Base-by-base conservation (phyloP, 441 rosid species). In the Pelargonium australe region DNA sequence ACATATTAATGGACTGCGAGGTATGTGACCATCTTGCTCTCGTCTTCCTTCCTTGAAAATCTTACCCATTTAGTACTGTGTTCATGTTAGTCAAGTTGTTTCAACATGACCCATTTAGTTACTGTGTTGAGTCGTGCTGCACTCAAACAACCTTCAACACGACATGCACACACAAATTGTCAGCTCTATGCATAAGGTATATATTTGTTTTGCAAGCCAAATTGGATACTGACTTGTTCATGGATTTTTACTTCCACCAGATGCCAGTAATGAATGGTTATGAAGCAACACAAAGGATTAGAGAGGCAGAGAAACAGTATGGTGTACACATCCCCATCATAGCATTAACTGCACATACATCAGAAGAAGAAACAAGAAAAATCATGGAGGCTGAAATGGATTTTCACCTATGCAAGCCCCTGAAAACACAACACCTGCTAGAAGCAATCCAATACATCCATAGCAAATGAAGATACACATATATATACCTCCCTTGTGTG, bases 1-100 rank as follows among this genome's bases (percentile, higher is more conserved):
- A 70, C 71, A 79, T 92, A 68, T 61, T 92, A 43, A 92, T 90
- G 95, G 98, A 92, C 41, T 90, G 95, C 43, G 77, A 86, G 94
- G 96, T 93, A 83, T 14, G 31, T 20, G 23, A 20, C 23, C 23
- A 20, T 20, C 23, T 20, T 20, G 23, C 0, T 20, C 23, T 20
- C 23, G 1, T 20, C 23, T 20, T 20, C 23, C 23, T 20, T 20
- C 23, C 23, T 20, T 20, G 0, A 20, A 20, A 20, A 20, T 20
- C 23, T 0, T 0, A 20, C 23, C 23, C 23, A 20, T 0, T 0
- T 20, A 20, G 23, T 20, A 20, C 23, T 1, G 23, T 20, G 23
- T 20, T 20, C 23, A 20, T 1, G 23, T 20, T n/a, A n/a, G n/a
- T n/a, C n/a, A n/a, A n/a, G n/a, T n/a, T n/a, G n/a, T n/a, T n/a